Evolutionary conservation across 2,329 filamentous ascomycete genomes (phyloP), one percentile per base, ranked within the genome.

Genomic region (Xylariaceae sp.): DNA sequence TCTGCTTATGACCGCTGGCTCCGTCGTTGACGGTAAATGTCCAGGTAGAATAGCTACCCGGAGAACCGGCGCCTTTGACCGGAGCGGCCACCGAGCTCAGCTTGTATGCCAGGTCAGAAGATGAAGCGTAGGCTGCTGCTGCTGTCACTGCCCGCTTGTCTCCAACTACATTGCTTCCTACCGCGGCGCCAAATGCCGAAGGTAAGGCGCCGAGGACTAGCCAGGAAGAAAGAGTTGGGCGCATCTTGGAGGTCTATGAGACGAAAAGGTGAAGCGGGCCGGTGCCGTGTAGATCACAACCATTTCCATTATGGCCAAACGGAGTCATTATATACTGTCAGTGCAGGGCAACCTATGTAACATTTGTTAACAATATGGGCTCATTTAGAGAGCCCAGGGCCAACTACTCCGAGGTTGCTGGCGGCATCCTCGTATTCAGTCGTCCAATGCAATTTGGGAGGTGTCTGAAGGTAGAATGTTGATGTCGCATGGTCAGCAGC

Each of bases 21-120:
- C 67, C 67, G 54, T 74, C 71, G 47, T 71, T 65, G 44, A 73
- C 64, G 49, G 56, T 67, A 36, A 73, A 61, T 18, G 60, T 51
- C 70, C 71, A 73, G 36, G 60, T 67, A 36, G 63, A 72, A 15
- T 4, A 36, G 43, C 55, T 47, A 12, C 61, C 62, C 2, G 66
- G 62, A 14, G 62, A 66, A 27, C 63, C 66, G 11, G 58, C 51
- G 11, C 69, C 69, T 5, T 60, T 53, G 2, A 69, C 64, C 1
- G 71, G 71, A 4, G 66, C 63, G 35, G 62, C 61, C 43, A 62
- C 59, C 11, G 58, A 33, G 54, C 56, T 66, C 9, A 73, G 58
- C 56, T 69, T 68, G 52, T 69, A 66, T n/a, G 47, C 61, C 18
- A 68, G 62, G 51, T 72, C 68, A 1, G 64, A 65, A 1, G 68